Evolutionary conservation across 2,329 filamentous ascomycete genomes (phyloP).

Genomic region (Microascus cirrosus): DNA sequence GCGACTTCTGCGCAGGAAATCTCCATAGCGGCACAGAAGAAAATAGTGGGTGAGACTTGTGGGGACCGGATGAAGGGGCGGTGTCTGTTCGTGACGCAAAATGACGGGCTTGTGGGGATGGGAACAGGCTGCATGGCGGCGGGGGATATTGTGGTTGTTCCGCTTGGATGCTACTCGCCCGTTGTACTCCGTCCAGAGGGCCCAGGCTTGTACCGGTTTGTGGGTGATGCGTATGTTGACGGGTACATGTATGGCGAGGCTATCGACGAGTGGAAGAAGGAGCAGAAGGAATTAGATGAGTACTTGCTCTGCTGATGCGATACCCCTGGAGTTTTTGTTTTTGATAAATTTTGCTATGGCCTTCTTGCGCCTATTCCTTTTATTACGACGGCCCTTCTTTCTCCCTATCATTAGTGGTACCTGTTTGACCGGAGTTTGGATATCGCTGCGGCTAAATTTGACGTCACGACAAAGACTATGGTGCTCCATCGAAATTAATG

Average conservation of each 20-base stretch:
- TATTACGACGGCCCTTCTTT: neutral
- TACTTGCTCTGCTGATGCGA: slow-evolving; percentile 6
- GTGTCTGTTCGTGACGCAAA: slow-evolving; percentile 12
- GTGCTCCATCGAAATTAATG: too few relatives aligned
- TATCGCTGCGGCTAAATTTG: too few relatives aligned
- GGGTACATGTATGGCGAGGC: slow-evolving; percentile 21
- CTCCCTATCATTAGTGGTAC: too few relatives aligned
- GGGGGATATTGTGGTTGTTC: slow-evolving; percentile 19
- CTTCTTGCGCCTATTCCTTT: neutral
- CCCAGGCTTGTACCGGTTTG: slow-evolving; percentile 14
- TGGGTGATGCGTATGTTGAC: slow-evolving; percentile 22
- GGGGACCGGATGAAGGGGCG: slow-evolving; percentile 11
- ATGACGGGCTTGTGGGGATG: slow-evolving; percentile 15
- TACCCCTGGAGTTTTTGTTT: neutral
- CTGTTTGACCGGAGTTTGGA: too few relatives aligned
- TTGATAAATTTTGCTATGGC: neutral
- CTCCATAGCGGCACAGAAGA: slow-evolving; percentile 1
- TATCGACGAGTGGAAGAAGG: slow-evolving; percentile 16
- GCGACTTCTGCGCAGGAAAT: neutral
- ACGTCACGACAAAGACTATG: too few relatives aligned
- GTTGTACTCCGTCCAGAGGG: slow-evolving; percentile 17
- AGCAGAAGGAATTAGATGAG: slow-evolving; percentile 31
- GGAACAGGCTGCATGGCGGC: slow-evolving; percentile 18
- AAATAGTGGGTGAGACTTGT: slow-evolving; percentile 11
- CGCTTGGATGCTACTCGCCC: slow-evolving; percentile 21